Percentiles rank a stretch among this genome's conserved stretches.
Evolutionary conservation across 768 basidiomycete species (phyloP).

Genomic region (Fibroporia radiculosa): DNA sequence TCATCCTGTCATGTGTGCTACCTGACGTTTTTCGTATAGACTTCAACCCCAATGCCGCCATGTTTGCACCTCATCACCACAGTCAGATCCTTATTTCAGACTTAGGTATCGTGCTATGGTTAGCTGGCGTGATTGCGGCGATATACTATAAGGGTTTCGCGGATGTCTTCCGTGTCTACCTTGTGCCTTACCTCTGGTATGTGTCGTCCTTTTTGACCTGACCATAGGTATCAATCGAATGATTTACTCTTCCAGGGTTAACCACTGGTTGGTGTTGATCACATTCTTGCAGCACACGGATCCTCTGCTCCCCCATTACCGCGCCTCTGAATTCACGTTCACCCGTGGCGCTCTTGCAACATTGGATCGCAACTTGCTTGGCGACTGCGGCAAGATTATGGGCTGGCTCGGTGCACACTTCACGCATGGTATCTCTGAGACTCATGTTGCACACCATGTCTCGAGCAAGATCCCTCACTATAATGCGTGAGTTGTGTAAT

Average conservation of each 20-base stretch:
- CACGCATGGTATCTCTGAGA: conserved; percentile 92
- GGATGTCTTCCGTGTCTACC: conserved; percentile 71
- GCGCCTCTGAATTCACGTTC: conserved; percentile 84
- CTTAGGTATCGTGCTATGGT: conserved; percentile 71
- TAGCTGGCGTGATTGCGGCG: conserved; percentile 48
- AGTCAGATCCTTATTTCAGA: conserved; percentile 76
- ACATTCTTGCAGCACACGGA: conserved; percentile 99
- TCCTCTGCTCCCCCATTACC: conserved; percentile 90
- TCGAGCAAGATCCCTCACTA: conserved; percentile 96
- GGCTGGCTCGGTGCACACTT: conserved; percentile 80
- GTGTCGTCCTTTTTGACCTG: conserved; percentile 4
- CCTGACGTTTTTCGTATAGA: conserved; percentile 26
- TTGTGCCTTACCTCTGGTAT: conserved; percentile 88
- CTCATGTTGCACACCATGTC: conserved; percentile 88
- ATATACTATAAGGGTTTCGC: conserved; percentile 57
- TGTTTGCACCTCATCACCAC: conserved; percentile 81
- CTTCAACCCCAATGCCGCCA: conserved; percentile 68
- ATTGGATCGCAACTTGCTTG: conserved; percentile 76
- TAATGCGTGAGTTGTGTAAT: conserved; percentile 46
- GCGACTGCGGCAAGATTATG: conserved; percentile 71
- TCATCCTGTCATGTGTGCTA: background rate
- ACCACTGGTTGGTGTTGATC: conserved; percentile 94
- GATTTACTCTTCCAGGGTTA: conserved; percentile 40
- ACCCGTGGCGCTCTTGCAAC: conserved; percentile 89
- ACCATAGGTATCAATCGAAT: background rate